These are phyloP conservation scores for Panus rudis DNA, from an alignment of 768 basidiomycete genomes.

Conservation along the genomic window DNA sequence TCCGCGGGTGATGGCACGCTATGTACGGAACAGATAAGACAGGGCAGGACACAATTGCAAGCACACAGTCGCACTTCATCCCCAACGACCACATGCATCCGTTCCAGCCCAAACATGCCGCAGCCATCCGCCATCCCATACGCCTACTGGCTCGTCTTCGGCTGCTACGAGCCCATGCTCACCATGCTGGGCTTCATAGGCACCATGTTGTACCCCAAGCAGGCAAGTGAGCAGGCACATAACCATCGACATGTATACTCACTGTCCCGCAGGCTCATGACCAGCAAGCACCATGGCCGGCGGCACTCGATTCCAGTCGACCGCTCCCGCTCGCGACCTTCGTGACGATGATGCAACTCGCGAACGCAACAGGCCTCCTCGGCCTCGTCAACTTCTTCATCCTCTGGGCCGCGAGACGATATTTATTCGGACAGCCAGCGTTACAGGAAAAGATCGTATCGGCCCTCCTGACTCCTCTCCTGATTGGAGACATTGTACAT, in stretches of 20 bases:
- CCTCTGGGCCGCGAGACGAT: slow-evolving; percentile 50
- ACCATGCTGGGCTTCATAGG: slow-evolving; percentile 61
- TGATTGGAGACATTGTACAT: slow-evolving; percentile 64
- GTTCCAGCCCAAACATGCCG: slow-evolving; percentile 27
- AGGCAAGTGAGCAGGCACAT: slow-evolving; percentile 32
- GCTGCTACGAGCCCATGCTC: slow-evolving; percentile 65
- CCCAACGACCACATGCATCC: not conserved
- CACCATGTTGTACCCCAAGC: slow-evolving; percentile 55
- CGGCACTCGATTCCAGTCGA: slow-evolving; percentile 32
- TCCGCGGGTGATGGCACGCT: no score
- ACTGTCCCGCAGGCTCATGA: slow-evolving; percentile 51
- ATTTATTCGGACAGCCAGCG: slow-evolving; percentile 50
- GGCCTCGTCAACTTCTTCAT: slow-evolving; percentile 66
- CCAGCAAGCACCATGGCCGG: slow-evolving; percentile 68
- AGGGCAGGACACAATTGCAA: no score
- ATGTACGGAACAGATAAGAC: no score
- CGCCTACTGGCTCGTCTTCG: slow-evolving; percentile 69
- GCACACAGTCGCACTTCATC: not conserved
- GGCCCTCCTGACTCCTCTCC: slow-evolving; percentile 58
- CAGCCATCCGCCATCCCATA: slow-evolving; percentile 59
- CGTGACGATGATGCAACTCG: slow-evolving; percentile 69
- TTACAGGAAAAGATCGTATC: slow-evolving; percentile 68
- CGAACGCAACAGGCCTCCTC: slow-evolving; percentile 69
- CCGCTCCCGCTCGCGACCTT: slow-evolving; percentile 53
- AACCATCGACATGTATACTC: not conserved